phyloP scores from a whole-genome alignment of 2,329 filamentous ascomycete species.

The Fusarium sp. region DNA sequence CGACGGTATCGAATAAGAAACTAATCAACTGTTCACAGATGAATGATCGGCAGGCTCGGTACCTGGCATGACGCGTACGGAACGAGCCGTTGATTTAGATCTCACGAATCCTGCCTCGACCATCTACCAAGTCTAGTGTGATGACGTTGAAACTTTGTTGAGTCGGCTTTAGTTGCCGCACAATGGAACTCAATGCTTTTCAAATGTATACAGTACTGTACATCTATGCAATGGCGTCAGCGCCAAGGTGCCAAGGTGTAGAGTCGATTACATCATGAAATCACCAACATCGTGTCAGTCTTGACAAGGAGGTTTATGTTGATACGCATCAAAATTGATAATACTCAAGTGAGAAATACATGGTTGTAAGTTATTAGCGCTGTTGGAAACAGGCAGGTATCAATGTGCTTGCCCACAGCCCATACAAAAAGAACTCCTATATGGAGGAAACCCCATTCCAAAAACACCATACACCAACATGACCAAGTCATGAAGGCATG shows the following conservation, averaged over 20 bases:
- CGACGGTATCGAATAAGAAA: neutral
- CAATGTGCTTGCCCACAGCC: conserved; percentile 27
- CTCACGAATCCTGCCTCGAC: neutral
- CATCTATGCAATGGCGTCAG: neutral
- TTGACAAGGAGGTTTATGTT: neutral
- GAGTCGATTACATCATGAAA: conserved; percentile 23
- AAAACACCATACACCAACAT: conserved; percentile 26
- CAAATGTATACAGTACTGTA: neutral
- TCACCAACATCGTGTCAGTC: neutral
- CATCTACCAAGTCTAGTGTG: neutral
- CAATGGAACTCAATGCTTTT: conserved; percentile 6
- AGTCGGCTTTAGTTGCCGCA: neutral
- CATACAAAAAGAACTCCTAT: conserved; percentile 8
- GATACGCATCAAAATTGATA: neutral
- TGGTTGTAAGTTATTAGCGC: conserved; percentile 2
- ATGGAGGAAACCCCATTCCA: conserved; percentile 10
- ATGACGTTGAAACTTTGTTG: conserved; percentile 1
- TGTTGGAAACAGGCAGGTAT: conserved; percentile 26
- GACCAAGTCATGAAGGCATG: neutral
- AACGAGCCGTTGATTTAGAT: conserved; percentile 1
- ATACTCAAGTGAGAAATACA: conserved; percentile 1
- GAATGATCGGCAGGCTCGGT: neutral
- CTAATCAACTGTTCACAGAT: neutral
- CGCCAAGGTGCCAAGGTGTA: no score
- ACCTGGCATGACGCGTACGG: neutral